phyloP scores from a whole-genome alignment of 148 eudicot species.

The Simmondsia chinensis region DNA sequence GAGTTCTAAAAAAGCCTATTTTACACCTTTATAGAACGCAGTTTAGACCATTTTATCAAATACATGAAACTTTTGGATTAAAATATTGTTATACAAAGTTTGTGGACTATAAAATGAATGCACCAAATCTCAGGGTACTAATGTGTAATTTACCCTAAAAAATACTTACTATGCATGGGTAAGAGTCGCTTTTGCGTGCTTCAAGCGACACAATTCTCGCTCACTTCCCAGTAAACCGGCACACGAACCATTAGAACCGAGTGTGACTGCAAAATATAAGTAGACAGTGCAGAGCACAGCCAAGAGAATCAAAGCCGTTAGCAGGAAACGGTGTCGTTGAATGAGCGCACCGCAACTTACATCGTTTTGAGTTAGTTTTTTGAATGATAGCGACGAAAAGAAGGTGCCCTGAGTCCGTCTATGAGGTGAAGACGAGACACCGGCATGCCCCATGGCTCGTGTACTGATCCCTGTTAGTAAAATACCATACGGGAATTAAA shows the following conservation, averaged over 20 bases:
- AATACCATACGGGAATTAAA: not conserved
- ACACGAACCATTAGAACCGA: slow-evolving; percentile 45
- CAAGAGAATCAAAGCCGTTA: slow-evolving; percentile 70
- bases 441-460: slow-evolving; percentile 46
- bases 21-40: too few relatives aligned
- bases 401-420: slow-evolving; percentile 57
- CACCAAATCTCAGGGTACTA: too few relatives aligned
- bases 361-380: slow-evolving; percentile 32
- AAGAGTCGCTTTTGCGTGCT: slow-evolving; percentile 34
- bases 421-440: slow-evolving; percentile 60
- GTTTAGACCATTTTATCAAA: too few relatives aligned
- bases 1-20: too few relatives aligned
- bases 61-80: too few relatives aligned
- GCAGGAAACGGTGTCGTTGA: slow-evolving; percentile 75
- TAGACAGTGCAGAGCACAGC: slow-evolving; percentile 69
- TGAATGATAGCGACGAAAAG: slow-evolving; percentile 26
- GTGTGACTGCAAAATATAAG: slow-evolving; percentile 82
- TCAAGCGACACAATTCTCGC: slow-evolving; percentile 45
- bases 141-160: too few relatives aligned
- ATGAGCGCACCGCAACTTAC: slow-evolving; percentile 56
- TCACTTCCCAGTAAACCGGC: slow-evolving; percentile 46
- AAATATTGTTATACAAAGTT: too few relatives aligned
- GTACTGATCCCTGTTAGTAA: slow-evolving; percentile 2
- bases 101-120: too few relatives aligned
- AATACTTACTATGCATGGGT: too few relatives aligned